These are phyloP conservation scores for Auriscalpium vulgare DNA, from an alignment of 768 basidiomycete species.

Conservation along the genomic window DNA sequence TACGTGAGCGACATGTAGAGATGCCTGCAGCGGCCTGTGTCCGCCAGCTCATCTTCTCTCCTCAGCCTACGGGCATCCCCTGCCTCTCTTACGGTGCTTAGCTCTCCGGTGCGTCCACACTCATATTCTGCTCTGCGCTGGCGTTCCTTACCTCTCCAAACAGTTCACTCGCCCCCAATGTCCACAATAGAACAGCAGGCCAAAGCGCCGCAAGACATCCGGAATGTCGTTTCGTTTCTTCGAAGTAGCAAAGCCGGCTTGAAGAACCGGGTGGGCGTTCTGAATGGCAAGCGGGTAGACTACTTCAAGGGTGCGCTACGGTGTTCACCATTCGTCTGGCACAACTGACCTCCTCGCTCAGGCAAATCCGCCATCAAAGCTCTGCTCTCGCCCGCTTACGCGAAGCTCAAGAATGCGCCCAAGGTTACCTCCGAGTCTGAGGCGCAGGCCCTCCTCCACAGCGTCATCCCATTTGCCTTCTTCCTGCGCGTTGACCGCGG, in stretches of 20 bases:
- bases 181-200: conserved; percentile 61
- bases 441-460: conserved; percentile 58
- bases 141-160: too few relatives aligned
- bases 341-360: conserved; percentile 24
- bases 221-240: conserved; percentile 80
- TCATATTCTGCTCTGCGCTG: too few relatives aligned
- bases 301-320: conserved; percentile 86
- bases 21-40: too few relatives aligned
- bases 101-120: too few relatives aligned
- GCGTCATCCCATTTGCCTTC: conserved; percentile 78
- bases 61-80: too few relatives aligned
- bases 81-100: too few relatives aligned
- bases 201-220: conserved; percentile 72
- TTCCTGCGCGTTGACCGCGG: conserved; percentile 89
- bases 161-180: conserved; percentile 16
- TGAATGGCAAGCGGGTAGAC: conserved; percentile 91
- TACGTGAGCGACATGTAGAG: too few relatives aligned
- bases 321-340: background rate
- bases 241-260: conserved; percentile 81
- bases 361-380: conserved; percentile 93
- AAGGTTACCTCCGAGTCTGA: conserved; percentile 68
- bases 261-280: conserved; percentile 81
- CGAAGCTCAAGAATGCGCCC: conserved; percentile 76
- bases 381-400: conserved; percentile 85
- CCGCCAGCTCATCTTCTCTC: too few relatives aligned